A percentile compares a stretch with the other conserved stretches of the same genome.
phyloP scores from a whole-genome alignment of 768 basidiomycete genomes.

The Mrakia frigida region DNA sequence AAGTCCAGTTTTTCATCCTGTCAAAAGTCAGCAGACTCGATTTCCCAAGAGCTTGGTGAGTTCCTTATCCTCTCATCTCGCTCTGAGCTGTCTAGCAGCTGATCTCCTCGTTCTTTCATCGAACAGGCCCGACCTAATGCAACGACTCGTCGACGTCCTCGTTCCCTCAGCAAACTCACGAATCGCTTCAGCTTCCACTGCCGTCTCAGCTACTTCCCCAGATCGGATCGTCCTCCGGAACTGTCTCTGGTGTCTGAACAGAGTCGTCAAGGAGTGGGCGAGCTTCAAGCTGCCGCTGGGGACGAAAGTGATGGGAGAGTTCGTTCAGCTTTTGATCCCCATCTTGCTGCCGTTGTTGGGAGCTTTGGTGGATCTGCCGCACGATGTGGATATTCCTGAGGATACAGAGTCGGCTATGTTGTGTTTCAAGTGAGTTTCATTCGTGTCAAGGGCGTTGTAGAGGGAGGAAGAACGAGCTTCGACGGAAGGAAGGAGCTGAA shows the following conservation, averaged over 20 bases:
- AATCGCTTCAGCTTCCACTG: not conserved
- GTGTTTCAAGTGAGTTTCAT: conserved; percentile 23
- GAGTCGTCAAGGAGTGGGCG: conserved; percentile 30
- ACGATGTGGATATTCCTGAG: not conserved
- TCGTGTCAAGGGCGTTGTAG: no score
- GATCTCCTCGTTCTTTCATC: not conserved
- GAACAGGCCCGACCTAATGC: conserved; percentile 22
- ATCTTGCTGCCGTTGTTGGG: conserved; percentile 12
- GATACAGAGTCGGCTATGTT: conserved; percentile 14
- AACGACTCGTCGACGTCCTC: conserved; percentile 11
- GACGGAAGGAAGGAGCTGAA: not conserved
- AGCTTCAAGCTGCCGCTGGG: conserved; percentile 24
- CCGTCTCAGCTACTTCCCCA: not conserved
- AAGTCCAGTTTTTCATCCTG: conserved; percentile 27
- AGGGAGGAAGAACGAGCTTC: no score
- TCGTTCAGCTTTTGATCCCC: not conserved
- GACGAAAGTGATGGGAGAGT: conserved; percentile 19
- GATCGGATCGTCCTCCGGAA: conserved; percentile 7
- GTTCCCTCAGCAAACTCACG: conserved; percentile 13
- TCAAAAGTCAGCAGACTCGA: conserved; percentile 18
- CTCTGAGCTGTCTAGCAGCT: not conserved
- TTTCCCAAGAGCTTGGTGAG: conserved; percentile 20
- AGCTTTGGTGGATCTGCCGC: conserved; percentile 2
- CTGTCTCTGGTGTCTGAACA: conserved; percentile 12
- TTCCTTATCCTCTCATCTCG: not conserved